A percentile compares a stretch with the other conserved stretches of the same genome.
phyloP scores from a whole-genome alignment of 2,329 filamentous ascomycete species.

The Xylariales sp. region DNA sequence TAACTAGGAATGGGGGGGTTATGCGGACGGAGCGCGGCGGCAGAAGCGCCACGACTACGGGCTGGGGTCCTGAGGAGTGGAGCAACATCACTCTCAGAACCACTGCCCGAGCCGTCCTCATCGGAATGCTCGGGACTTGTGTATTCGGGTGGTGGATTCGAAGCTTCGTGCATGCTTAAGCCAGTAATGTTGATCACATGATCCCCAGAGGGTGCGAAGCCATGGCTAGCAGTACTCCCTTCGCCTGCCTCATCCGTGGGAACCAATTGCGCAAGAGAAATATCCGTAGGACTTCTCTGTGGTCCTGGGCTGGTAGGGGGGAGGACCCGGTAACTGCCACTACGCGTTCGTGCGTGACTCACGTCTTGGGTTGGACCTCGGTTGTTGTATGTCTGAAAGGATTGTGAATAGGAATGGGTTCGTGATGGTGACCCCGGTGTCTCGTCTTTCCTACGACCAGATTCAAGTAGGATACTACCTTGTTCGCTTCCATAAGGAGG shows the following conservation, averaged over 20 bases:
- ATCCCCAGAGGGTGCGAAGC: conserved; percentile 50
- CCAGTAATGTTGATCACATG: conserved; percentile 54
- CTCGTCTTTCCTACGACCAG: conserved; percentile 74
- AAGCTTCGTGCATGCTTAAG: conserved; percentile 64
- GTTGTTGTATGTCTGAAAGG: conserved; percentile 56
- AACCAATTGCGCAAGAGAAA: conserved; percentile 88
- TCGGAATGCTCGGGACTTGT: conserved; percentile 73
- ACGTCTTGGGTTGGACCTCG: conserved; percentile 60
- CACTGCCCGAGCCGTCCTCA: conserved; percentile 65
- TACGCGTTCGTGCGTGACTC: conserved; percentile 79
- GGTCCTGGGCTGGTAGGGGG: conserved; percentile 88
- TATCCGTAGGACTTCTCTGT: conserved; percentile 91
- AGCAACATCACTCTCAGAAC: conserved; percentile 66
- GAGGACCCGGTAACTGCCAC: conserved; percentile 80
- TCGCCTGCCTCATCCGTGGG: conserved; percentile 79
- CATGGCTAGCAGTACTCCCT: conserved; percentile 60
- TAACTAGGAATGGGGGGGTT: conserved; percentile 84
- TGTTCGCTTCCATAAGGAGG: conserved; percentile 97
- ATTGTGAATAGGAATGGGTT: conserved; percentile 59
- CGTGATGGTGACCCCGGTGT: conserved; percentile 58
- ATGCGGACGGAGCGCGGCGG: conserved; percentile 54
- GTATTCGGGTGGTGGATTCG: conserved; percentile 77
- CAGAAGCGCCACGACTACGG: conserved; percentile 63
- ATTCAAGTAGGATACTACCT: conserved; percentile 93
- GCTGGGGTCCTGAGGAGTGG: conserved; percentile 62